Percentiles rank a stretch among this genome's conserved stretches.
These are phyloP conservation scores for Breviolum minutum DNA, from an alignment of 73 alveolate genomes.

Conservation along the genomic window DNA sequence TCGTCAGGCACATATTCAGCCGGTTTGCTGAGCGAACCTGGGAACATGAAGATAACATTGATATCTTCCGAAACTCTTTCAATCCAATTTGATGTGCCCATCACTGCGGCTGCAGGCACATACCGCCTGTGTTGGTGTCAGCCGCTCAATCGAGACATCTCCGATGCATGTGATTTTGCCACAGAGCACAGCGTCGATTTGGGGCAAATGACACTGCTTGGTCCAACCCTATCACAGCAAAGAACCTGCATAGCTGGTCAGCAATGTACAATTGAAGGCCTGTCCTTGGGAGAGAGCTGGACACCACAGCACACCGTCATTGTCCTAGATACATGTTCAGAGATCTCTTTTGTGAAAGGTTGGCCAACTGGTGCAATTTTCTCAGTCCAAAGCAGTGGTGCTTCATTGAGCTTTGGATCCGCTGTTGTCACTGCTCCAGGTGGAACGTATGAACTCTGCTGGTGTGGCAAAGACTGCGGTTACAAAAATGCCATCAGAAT, in stretches of 20 bases:
- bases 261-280: neutral
- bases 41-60: neutral
- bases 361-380: neutral
- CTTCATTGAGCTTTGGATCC: neutral
- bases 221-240: neutral
- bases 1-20: neutral
- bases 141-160: no score
- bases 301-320: neutral
- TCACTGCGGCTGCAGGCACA: constrained; percentile 3
- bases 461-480: constrained; percentile 40
- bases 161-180: neutral
- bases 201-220: neutral
- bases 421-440: constrained; percentile 14
- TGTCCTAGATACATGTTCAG: constrained; percentile 27
- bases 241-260: constrained; percentile 34
- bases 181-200: neutral
- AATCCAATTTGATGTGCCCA: neutral
- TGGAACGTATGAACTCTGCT: constrained; percentile 29
- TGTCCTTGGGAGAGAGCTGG: neutral
- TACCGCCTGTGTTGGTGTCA: constrained; percentile 40
- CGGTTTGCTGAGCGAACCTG: neutral
- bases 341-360: neutral
- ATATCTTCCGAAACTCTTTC: neutral
- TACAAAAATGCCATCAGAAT: no score
- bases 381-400: neutral